These are phyloP conservation scores for Gossypium trilobum DNA, from an alignment of 441 rosid species.

Conservation along the genomic window DNA sequence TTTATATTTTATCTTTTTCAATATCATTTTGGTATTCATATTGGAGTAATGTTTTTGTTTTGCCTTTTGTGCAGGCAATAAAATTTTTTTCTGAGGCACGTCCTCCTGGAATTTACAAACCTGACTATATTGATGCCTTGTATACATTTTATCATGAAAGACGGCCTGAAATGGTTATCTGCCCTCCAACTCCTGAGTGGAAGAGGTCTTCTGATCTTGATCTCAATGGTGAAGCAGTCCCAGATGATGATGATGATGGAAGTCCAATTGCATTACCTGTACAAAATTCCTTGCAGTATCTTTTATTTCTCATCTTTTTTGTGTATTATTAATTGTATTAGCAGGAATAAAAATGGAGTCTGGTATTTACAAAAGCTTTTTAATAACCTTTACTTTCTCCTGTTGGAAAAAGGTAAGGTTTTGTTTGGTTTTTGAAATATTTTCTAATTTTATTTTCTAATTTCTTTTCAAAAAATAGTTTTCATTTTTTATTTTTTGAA, in stretches of 20 bases:
- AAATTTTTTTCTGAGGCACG: conserved; percentile 76
- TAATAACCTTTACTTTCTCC: background rate
- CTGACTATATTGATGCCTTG: conserved; percentile 75
- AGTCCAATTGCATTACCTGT: conserved; percentile 55
- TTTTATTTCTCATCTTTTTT: conserved; percentile 6
- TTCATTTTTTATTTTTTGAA: too few relatives aligned
- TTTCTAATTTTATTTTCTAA: too few relatives aligned
- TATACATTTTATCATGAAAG: conserved; percentile 85
- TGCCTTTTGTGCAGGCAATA: conserved; percentile 53
- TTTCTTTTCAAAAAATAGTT: too few relatives aligned
- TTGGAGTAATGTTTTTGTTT: conserved; percentile 13
- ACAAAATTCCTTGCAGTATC: conserved; percentile 25
- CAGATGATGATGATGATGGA: conserved; percentile 84
- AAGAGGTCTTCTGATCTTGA: conserved; percentile 87
- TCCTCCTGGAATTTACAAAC: conserved; percentile 96
- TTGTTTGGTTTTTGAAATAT: too few relatives aligned
- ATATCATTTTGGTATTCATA: background rate
- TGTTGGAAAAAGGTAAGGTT: background rate
- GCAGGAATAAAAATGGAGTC: background rate
- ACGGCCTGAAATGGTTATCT: conserved; percentile 60
- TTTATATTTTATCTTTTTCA: background rate
- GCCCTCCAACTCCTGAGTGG: conserved; percentile 96
- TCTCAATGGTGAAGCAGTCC: conserved; percentile 95
- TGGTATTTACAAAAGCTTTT: background rate
- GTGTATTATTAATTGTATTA: background rate